Percentiles rank a stretch among this genome's conserved stretches.
Evolutionary conservation across 73 alveolate species (phyloP).

Genomic region (Paramecium sexaurelia): DNA sequence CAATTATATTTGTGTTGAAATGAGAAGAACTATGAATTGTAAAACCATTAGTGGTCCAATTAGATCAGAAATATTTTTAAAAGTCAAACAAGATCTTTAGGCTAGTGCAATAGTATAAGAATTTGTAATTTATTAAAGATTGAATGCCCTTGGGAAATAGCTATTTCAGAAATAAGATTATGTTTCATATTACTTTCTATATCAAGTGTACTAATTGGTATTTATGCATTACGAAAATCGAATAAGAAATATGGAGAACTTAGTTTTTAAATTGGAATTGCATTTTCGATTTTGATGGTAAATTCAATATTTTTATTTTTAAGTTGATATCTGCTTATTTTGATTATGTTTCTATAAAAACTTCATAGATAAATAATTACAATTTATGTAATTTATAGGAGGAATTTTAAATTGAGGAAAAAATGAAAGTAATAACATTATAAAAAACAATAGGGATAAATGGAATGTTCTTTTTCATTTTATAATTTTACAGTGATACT

Average conservation of each 20-base stretch:
- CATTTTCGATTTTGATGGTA: constrained; percentile 44
- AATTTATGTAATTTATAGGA: constrained; percentile 67
- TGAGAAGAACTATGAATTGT: constrained; percentile 63
- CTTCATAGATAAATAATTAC: constrained; percentile 56
- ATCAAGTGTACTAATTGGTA: constrained; percentile 16
- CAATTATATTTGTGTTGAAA: constrained; percentile 34
- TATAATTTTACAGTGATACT: constrained; percentile 51
- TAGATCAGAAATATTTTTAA: constrained; percentile 63
- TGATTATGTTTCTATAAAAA: constrained; percentile 62
- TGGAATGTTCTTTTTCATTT: constrained; percentile 45
- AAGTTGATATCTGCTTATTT: constrained; percentile 64
- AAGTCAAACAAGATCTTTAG: constrained; percentile 53
- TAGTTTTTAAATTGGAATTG: constrained; percentile 6
- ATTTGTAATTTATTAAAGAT: not conserved
- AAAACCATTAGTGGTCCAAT: constrained; percentile 61
- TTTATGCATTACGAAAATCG: constrained; percentile 27
- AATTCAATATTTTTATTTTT: not conserved
- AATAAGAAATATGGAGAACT: constrained; percentile 68
- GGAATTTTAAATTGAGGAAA: constrained; percentile 57
- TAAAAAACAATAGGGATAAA: constrained; percentile 12
- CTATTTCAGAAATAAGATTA: constrained; percentile 69
- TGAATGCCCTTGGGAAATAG: constrained; percentile 72
- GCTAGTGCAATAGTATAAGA: constrained; percentile 57
- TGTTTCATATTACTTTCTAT: constrained; percentile 60
- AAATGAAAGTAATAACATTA: constrained; percentile 15